Base-by-base conservation (phyloP, 2,329 filamentous ascomycete species). In the Colletotrichum sp. region DNA sequence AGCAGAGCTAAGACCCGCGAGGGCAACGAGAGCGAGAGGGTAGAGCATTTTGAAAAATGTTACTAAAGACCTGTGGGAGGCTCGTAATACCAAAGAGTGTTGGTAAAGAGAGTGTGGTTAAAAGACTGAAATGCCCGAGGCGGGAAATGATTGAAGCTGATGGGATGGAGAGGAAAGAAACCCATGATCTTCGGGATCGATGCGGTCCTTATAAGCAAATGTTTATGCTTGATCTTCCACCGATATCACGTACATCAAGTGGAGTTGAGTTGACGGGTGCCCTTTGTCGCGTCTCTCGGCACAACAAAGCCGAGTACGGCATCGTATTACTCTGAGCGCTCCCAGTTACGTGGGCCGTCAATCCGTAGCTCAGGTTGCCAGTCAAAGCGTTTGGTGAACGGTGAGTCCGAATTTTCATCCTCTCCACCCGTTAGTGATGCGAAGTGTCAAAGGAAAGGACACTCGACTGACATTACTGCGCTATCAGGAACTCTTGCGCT, bases 1-100 rank as follows among this genome's bases (percentile, higher is more conserved):
- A 68, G 73, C 73, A n/a, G 63, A 32, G 4, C 18, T 70, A 21
- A 75, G 48, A 32, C 32, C 73, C 48, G 69, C 69, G 14, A 75
- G 73, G 48, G 73, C 63, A 52, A 69, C 28, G 64, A 75, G 28
- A 48, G 43, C n/a, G 30, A 75, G 36, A 4, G 21, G 14, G n/a
- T 64, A 62, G 9, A 48, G 10, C 73, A 75, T 75, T n/a, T 28
- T 69, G 34, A 73, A 12, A 3, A 13, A 58, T 38, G 32, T n/a
- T 21, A 5, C 24, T 4, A 16, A 24, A 36, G 10, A 36, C 18
- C 55, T 58, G 26, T 28, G 24, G 48, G 12, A n/a, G n/a, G 21
- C 12, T 12, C 18, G 28, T 48, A 8, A 9, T 7, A 64, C 16
- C 8, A 58, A 75, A 18, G 58, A 65, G 12, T 56, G 32, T 43